Evolutionary conservation across 257 asterid genomes (phyloP).

Genomic region (Solanum appendiculatum): DNA sequence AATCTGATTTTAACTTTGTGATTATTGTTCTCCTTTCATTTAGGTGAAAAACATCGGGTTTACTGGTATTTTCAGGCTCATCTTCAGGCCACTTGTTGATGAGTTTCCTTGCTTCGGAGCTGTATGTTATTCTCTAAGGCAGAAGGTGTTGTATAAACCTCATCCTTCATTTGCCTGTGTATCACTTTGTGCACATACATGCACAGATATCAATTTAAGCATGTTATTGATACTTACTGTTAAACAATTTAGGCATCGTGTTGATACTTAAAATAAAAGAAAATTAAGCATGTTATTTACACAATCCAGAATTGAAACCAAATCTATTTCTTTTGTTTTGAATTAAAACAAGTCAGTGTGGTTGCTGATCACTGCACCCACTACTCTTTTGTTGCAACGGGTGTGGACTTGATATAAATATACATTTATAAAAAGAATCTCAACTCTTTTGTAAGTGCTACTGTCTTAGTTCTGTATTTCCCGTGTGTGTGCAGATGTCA

Average conservation of each 20-base stretch:
- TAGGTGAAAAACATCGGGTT: slow-evolving; percentile 86
- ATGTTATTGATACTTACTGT: background rate
- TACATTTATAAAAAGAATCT: background rate
- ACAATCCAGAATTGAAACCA: background rate
- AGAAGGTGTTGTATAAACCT: slow-evolving; percentile 38
- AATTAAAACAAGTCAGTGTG: background rate
- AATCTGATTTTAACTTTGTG: background rate
- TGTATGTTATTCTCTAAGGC: slow-evolving; percentile 69
- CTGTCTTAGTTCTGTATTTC: background rate
- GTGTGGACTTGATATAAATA: background rate
- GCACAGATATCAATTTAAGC: background rate
- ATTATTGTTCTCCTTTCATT: background rate
- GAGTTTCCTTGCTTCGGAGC: slow-evolving; percentile 98
- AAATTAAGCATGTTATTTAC: background rate
- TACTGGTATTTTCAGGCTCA: slow-evolving; percentile 85
- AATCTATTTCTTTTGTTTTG: background rate
- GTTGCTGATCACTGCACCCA: background rate
- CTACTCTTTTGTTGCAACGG: background rate
- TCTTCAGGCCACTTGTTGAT: slow-evolving; percentile 77
- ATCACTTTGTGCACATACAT: background rate
- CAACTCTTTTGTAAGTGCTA: background rate
- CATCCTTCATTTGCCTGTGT: background rate
- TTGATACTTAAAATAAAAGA: background rate
- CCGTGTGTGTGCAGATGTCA: background rate
- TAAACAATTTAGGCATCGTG: background rate